Evolutionary conservation across 2,329 filamentous ascomycete species (phyloP).

Genomic region (Aspergillus sp.): DNA sequence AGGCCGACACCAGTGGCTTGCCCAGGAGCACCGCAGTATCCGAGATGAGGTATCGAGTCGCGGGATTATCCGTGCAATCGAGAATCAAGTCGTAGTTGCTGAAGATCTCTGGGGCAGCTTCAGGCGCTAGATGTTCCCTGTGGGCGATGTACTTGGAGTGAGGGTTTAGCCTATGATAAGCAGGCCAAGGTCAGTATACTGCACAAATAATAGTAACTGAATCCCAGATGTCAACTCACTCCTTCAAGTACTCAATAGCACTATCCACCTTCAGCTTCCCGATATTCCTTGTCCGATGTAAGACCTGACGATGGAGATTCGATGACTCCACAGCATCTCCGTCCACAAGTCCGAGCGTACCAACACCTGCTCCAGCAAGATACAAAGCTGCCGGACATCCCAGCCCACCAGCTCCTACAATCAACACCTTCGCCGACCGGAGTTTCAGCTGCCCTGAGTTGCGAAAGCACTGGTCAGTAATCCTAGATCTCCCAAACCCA

Average conservation of each 20-base stretch:
- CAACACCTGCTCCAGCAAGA: slow-evolving; percentile 83
- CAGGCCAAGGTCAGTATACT: slow-evolving; percentile 12
- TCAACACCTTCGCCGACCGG: slow-evolving; percentile 68
- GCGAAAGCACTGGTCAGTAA: slow-evolving; percentile 7
- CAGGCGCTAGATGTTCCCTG: slow-evolving; percentile 64
- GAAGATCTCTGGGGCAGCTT: slow-evolving; percentile 68
- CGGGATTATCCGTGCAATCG: slow-evolving; percentile 93
- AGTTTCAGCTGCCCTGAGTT: slow-evolving; percentile 71
- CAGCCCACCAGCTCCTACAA: slow-evolving; percentile 85
- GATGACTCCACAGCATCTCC: slow-evolving; percentile 84
- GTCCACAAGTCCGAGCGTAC: slow-evolving; percentile 80
- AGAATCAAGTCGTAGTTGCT: slow-evolving; percentile 77
- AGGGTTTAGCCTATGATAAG: slow-evolving; percentile 66
- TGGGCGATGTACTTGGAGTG: slow-evolving; percentile 66
- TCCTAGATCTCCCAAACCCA: too few species aligned
- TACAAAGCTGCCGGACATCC: slow-evolving; percentile 94
- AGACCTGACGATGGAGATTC: slow-evolving; percentile 89
- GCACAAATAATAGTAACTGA: background rate
- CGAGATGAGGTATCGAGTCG: slow-evolving; percentile 87
- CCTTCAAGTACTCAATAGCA: slow-evolving; percentile 61
- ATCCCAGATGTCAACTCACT: slow-evolving; percentile 41
- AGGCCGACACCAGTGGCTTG: slow-evolving; percentile 84
- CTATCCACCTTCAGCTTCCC: slow-evolving; percentile 81
- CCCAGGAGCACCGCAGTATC: slow-evolving; percentile 79
- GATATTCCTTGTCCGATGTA: slow-evolving; percentile 71